These are phyloP conservation scores for Tulasnella sp. DNA, from an alignment of 768 basidiomycete species.

Conservation along the genomic window DNA sequence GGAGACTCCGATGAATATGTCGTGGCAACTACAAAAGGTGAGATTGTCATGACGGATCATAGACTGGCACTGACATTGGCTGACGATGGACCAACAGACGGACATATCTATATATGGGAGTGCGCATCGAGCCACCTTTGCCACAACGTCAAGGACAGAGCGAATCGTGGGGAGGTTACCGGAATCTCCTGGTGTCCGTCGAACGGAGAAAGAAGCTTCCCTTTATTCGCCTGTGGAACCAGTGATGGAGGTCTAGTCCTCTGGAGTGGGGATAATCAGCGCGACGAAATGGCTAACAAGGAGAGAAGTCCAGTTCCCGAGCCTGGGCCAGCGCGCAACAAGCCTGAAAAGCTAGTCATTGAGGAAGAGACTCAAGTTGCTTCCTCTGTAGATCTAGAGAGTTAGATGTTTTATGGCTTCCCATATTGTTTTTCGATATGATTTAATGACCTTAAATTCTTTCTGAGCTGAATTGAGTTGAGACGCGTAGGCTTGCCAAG, in stretches of 20 bases:
- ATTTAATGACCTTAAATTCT: too few species aligned
- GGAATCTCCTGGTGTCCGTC: not conserved
- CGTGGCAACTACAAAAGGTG: conserved; percentile 66
- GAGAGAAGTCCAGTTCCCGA: not conserved
- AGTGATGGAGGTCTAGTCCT: not conserved
- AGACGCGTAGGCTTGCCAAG: too few species aligned
- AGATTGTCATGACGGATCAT: not conserved
- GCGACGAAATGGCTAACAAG: not conserved
- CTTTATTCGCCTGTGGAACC: not conserved
- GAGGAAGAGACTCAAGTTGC: too few species aligned
- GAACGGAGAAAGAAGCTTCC: not conserved
- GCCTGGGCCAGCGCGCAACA: not conserved
- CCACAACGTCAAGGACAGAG: conserved; percentile 46
- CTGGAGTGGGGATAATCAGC: not conserved
- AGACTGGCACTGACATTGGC: not conserved
- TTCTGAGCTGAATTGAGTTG: too few species aligned
- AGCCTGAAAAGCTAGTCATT: too few species aligned
- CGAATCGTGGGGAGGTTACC: conserved; percentile 37
- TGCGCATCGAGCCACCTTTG: conserved; percentile 65
- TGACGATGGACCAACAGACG: conserved; percentile 41
- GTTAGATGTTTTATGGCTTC: not conserved
- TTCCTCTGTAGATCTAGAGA: too few species aligned
- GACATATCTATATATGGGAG: conserved; percentile 84
- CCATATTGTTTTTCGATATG: too few species aligned
- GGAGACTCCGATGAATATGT: conserved; percentile 75